A percentile compares a stretch with the other conserved stretches of the same genome.
These are phyloP conservation scores for Cryptococcus sp. DNA, from an alignment of 1,284 basidiomycete species.

Conservation along the genomic window DNA sequence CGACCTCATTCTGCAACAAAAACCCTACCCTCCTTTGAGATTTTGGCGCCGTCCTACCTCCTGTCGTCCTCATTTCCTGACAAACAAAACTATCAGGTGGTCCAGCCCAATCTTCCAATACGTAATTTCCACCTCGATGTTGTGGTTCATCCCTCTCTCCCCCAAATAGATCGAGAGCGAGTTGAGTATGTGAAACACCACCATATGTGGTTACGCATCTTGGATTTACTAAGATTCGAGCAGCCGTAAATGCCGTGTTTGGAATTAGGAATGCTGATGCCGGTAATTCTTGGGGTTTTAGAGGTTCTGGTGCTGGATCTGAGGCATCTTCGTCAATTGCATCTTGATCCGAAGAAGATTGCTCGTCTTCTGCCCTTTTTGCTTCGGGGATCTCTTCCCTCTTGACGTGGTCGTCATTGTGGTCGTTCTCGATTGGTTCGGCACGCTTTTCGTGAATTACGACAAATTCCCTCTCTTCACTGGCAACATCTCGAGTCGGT, in stretches of 20 bases:
- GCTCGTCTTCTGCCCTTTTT: constrained; percentile 53
- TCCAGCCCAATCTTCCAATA: constrained; percentile 86
- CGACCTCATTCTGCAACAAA: constrained; percentile 61
- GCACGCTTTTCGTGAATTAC: constrained; percentile 1
- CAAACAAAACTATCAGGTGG: constrained; percentile 94
- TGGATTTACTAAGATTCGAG: constrained; percentile 86
- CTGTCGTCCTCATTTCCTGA: constrained; percentile 89
- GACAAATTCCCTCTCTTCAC: not conserved
- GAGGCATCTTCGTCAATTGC: constrained; percentile 63
- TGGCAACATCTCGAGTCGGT: constrained; percentile 2
- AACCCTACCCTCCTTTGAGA: constrained; percentile 81
- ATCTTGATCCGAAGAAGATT: constrained; percentile 81
- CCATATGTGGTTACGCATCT: constrained; percentile 94
- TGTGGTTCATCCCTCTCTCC: constrained; percentile 51
- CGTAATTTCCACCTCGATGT: constrained; percentile 61
- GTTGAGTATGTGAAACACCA: constrained; percentile 85
- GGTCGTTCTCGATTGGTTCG: not conserved
- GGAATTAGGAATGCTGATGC: constrained; percentile 60
- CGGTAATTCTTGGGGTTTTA: constrained; percentile 40
- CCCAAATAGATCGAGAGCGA: constrained; percentile 86
- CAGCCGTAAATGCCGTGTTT: constrained; percentile 81
- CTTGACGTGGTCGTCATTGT: not conserved
- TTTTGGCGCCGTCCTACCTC: constrained; percentile 85
- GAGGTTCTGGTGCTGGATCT: constrained; percentile 42
- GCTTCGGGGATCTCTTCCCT: constrained; percentile 3